These are phyloP conservation scores for Penicillium maclennaniae DNA, from an alignment of 495 filamentous ascomycete genomes.

Conservation along the genomic window DNA sequence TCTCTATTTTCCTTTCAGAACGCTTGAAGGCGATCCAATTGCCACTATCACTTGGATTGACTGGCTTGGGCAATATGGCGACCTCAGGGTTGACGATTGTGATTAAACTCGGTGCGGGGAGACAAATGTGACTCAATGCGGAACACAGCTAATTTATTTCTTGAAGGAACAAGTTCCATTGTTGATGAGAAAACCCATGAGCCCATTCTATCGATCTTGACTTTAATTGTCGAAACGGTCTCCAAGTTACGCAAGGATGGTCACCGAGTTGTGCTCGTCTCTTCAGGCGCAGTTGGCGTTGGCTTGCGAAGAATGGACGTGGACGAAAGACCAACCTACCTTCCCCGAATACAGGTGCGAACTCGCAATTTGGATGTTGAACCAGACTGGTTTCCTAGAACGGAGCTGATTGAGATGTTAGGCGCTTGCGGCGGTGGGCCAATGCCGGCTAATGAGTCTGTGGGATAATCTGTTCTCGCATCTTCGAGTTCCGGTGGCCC, in stretches of 20 bases:
- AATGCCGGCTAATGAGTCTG: slow-evolving; percentile 90
- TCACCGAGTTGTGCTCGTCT: slow-evolving; percentile 90
- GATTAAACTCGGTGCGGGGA: slow-evolving; percentile 82
- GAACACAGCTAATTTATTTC: slow-evolving; percentile 12
- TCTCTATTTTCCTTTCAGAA: background rate
- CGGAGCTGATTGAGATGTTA: slow-evolving; percentile 29
- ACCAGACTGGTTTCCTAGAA: too few species aligned
- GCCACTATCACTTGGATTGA: background rate
- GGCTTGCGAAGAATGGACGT: slow-evolving; percentile 86
- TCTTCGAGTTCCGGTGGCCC: slow-evolving; percentile 82
- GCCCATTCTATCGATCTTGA: slow-evolving; percentile 86
- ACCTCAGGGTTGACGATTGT: slow-evolving; percentile 63
- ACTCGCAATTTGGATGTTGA: background rate
- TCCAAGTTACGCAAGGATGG: slow-evolving; percentile 82
- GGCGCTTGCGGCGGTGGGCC: slow-evolving; percentile 92
- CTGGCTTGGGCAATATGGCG: slow-evolving; percentile 17
- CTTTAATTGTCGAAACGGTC: slow-evolving; percentile 87
- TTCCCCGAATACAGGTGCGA: slow-evolving; percentile 74
- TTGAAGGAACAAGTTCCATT: slow-evolving; percentile 89
- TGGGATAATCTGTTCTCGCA: slow-evolving; percentile 92
- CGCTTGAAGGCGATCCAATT: background rate
- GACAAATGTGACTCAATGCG: slow-evolving; percentile 11
- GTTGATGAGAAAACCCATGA: slow-evolving; percentile 97
- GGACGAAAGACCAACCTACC: slow-evolving; percentile 80
- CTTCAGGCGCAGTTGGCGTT: slow-evolving; percentile 93